Conservation (phyloP, 2,329 filamentous ascomycete species). For the Rhinocladiella mackenziei region DNA sequence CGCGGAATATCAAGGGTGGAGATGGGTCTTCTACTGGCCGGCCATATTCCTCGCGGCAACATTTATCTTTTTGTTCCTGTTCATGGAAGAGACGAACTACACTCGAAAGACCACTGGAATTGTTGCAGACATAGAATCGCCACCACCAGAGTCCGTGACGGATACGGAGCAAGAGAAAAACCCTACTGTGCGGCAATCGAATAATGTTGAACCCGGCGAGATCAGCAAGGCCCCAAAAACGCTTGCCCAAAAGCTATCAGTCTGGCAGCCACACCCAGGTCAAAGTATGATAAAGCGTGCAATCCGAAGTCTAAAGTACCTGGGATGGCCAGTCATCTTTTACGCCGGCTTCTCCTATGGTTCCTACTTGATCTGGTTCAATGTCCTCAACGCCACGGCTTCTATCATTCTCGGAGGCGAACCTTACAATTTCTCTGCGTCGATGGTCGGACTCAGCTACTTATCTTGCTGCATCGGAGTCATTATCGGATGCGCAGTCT, state of each 20-base stretch:
- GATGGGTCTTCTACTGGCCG: conserved; percentile 28
- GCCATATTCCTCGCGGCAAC: conserved; percentile 19
- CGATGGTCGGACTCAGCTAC: conserved; percentile 10
- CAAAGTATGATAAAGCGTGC: conserved; percentile 13
- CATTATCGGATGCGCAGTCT: conserved; percentile 36
- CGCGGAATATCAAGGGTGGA: conserved; percentile 27
- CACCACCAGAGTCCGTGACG: too few relatives aligned
- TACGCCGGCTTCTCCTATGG: conserved; percentile 42
- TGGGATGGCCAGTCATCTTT: conserved; percentile 38
- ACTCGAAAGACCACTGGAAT: conserved; percentile 13
- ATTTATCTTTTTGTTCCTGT: conserved; percentile 26
- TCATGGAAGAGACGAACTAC: conserved; percentile 29
- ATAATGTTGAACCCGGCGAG: too few relatives aligned
- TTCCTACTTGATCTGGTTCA: conserved; percentile 40
- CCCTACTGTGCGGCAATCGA: neutral
- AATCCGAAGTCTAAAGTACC: conserved; percentile 21
- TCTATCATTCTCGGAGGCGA: conserved; percentile 36
- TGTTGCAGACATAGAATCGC: conserved; percentile 1
- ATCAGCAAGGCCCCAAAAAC: too few relatives aligned
- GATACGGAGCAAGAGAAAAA: neutral
- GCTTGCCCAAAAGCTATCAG: conserved; percentile 17
- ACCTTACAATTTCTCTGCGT: conserved; percentile 36
- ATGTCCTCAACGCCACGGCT: conserved; percentile 40
- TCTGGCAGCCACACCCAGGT: conserved; percentile 18
- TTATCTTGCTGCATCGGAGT: conserved; percentile 35